A percentile compares a stretch with the other conserved stretches of the same genome.
Evolutionary conservation across 306 rosid species (phyloP).

Genomic region (Prunus padus): DNA sequence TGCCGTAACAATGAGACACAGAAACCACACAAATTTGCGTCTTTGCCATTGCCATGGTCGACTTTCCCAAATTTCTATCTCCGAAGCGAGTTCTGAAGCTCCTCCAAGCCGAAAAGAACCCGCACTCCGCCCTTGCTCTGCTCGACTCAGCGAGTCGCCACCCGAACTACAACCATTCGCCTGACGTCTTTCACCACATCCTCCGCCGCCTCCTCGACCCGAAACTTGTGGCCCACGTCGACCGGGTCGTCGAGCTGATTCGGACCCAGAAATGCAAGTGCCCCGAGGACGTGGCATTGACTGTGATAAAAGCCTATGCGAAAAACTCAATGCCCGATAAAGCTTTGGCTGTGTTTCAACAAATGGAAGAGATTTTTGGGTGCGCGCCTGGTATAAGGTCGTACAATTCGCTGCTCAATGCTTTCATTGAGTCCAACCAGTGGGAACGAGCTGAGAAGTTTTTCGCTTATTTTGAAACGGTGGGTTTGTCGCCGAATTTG

Average conservation of each 20-base stretch:
- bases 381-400: constrained; percentile 68
- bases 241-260: constrained; percentile 49
- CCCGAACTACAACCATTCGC: constrained; percentile 49
- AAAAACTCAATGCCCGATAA: constrained; percentile 73
- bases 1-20: constrained; percentile 12
- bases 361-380: constrained; percentile 69
- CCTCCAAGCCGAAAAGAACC: constrained; percentile 64
- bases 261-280: constrained; percentile 50
- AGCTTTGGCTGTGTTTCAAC: constrained; percentile 55
- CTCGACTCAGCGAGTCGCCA: constrained; percentile 60
- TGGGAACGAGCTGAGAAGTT: constrained; percentile 70
- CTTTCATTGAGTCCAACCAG: constrained; percentile 61
- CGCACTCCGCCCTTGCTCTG: constrained; percentile 56
- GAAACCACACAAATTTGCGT: background rate
- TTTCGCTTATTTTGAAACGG: constrained; percentile 51
- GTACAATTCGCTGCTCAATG: constrained; percentile 67
- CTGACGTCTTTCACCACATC: constrained; percentile 62
- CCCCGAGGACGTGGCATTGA: constrained; percentile 72
- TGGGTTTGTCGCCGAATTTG: constrained; percentile 58
- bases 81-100: constrained; percentile 57
- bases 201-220: constrained; percentile 59
- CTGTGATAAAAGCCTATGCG: constrained; percentile 70
- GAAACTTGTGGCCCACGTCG: constrained; percentile 40
- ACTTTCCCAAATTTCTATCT: constrained; percentile 57
- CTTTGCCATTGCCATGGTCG: constrained; percentile 60